Evolutionary conservation across 345 rosid genomes (phyloP).

Genomic region (Anacardium occidentale): DNA sequence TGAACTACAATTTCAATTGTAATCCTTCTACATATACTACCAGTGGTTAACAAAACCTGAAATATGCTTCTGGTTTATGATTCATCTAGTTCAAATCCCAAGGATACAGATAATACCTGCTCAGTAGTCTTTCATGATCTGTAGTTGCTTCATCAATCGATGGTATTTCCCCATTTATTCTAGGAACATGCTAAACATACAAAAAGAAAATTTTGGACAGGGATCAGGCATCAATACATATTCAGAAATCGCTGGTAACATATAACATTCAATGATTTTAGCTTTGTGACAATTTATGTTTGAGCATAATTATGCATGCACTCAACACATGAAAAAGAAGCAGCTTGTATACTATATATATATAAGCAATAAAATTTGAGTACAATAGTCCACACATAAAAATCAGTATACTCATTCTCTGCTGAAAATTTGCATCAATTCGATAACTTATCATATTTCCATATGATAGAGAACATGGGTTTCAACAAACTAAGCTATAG

Average conservation of each 20-base stretch:
- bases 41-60: slow-evolving; percentile 4
- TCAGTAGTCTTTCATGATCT: slow-evolving; percentile 84
- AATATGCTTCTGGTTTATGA: slow-evolving; percentile 6
- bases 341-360: slow-evolving; percentile 5
- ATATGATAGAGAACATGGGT: neutral
- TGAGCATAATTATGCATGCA: no score
- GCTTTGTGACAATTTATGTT: no score
- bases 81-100: slow-evolving; percentile 10
- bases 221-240: neutral
- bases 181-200: slow-evolving; percentile 73
- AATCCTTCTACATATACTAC: neutral
- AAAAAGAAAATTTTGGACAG: slow-evolving; percentile 14
- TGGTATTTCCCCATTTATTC: slow-evolving; percentile 93
- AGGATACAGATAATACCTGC: slow-evolving; percentile 46
- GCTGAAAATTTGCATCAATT: neutral
- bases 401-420: neutral
- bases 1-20: neutral
- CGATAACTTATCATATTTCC: neutral
- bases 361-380: neutral
- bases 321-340: neutral
- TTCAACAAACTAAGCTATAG: neutral
- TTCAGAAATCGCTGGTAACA: no score
- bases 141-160: slow-evolving; percentile 87
- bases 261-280: no score
- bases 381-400: neutral